Evolutionary conservation across 2,329 filamentous ascomycete genomes (phyloP), one percentile per base, ranked within the genome.

Genomic region (Curvularia sp.): DNA sequence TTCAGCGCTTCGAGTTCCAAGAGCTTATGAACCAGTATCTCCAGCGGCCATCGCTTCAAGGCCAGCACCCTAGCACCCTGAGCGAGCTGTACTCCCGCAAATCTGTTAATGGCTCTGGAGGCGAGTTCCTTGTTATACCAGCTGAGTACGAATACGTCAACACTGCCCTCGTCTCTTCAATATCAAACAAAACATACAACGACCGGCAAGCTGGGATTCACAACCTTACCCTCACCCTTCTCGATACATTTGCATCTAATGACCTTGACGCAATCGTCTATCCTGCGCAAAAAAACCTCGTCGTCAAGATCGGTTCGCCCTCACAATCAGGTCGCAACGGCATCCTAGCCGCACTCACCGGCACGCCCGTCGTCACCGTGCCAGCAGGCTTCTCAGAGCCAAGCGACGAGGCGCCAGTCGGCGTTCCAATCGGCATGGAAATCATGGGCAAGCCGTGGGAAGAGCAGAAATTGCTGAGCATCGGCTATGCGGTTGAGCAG

Each of bases 341-440:
- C 2, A 83, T 85, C 46, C 67, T 86, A 1, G 84, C 83, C 2
- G 83, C 84, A 0, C 67, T 86, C 52, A 85, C 83, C 1, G 83
- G 83, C 0, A 77, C 71, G 4, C 83, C 84, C 9, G 83, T 85
- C 4, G 78, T 86, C 4, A 82, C 81, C 2, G 76, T 86, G 1
- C 84, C 84, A 0, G 79, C 77, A 1, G 84, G 84, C 0, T 87
- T 87, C 63, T 85, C 83, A 21, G 67, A 78, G 1, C 65, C 78
- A 0, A 82, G 75, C 1, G 67, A 72, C 0, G 79, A 82, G 9
- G 86, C 86, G 15, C 82, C 82, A 0, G 67, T 81, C 30, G 87
- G 87, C 1, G 80, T 89, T 5, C 87, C 87, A 0, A 81, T 89
- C 38, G 87, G 87, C 0, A 83, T 89, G 80, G 87, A 89, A 75